Percentiles rank a stretch among this genome's conserved stretches.
phyloP scores from a whole-genome alignment of 495 filamentous ascomycete species.

The Penicillium egyptiacum region DNA sequence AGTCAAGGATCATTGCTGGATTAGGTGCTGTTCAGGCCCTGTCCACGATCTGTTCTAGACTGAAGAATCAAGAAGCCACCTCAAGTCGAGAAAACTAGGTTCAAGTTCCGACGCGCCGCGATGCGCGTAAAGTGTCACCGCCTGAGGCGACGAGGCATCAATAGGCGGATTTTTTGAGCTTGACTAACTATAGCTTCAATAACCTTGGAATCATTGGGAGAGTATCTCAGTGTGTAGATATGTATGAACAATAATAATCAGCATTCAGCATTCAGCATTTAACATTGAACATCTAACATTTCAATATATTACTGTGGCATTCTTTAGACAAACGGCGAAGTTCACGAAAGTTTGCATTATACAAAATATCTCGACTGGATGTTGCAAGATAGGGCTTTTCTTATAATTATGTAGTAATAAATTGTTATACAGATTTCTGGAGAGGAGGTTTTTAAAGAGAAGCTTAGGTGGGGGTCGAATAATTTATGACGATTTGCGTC shows the following conservation, averaged over 20 bases:
- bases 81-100: conserved; percentile 26
- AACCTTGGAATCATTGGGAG: not conserved
- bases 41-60: conserved; percentile 19
- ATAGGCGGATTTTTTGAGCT: conserved; percentile 2
- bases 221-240: not conserved
- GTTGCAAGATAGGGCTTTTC: not conserved
- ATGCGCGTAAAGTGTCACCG: conserved; percentile 45
- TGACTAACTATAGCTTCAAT: not conserved
- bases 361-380: not conserved
- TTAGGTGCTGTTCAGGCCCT: conserved; percentile 14
- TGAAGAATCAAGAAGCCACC: conserved; percentile 9
- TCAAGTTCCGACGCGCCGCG: conserved; percentile 34
- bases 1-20: conserved; percentile 35
- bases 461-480: conserved; percentile 4
- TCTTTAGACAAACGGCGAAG: not conserved
- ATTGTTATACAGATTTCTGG: not conserved
- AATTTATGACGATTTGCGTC: conserved; percentile 8
- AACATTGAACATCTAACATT: not conserved
- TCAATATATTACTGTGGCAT: not conserved
- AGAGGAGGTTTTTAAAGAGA: not conserved
- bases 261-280: not conserved
- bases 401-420: not conserved
- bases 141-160: conserved; percentile 31
- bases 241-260: not conserved
- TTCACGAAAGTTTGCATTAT: not conserved